A percentile compares a stretch with the other conserved stretches of the same genome.
phyloP scores from a whole-genome alignment of 768 basidiomycete genomes.

The Boletus coccyginus region DNA sequence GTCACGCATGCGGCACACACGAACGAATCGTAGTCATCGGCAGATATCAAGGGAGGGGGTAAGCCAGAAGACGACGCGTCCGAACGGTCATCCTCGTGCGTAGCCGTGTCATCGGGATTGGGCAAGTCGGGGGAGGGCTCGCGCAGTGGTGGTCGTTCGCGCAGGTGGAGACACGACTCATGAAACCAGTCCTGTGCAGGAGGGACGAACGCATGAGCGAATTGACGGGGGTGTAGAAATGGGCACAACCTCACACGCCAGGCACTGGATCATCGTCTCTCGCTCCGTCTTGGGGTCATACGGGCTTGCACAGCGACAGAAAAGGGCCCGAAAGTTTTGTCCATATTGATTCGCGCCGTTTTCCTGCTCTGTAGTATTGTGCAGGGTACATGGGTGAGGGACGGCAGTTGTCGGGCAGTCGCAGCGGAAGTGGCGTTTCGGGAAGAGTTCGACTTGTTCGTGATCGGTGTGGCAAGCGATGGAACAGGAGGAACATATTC shows the following conservation, averaged over 20 bases:
- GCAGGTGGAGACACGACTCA: constrained; percentile 82
- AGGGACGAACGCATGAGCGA: constrained; percentile 1
- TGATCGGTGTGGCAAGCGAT: constrained; percentile 85
- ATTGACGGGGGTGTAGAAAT: too few species aligned
- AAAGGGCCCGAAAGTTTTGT: constrained; percentile 67
- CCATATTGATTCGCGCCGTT: constrained; percentile 66
- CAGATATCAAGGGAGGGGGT: constrained; percentile 65
- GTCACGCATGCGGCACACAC: constrained; percentile 71
- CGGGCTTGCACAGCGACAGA: constrained; percentile 70
- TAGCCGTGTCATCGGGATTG: background rate
- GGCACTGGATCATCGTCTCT: constrained; percentile 89
- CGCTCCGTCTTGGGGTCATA: constrained; percentile 72
- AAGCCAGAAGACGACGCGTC: constrained; percentile 63
- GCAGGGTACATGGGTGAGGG: constrained; percentile 61
- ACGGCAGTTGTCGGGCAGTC: constrained; percentile 76
- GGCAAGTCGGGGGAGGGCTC: constrained; percentile 33
- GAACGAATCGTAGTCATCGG: constrained; percentile 71
- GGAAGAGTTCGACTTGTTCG: constrained; percentile 85
- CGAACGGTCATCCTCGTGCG: constrained; percentile 50
- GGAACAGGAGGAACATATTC: constrained; percentile 81
- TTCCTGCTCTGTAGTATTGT: constrained; percentile 47
- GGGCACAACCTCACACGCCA: constrained; percentile 69
- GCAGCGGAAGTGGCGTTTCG: constrained; percentile 79
- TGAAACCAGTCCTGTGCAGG: constrained; percentile 80
- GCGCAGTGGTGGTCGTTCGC: constrained; percentile 57